These are phyloP conservation scores for Albifimbria verrucaria DNA, from an alignment of 2,329 filamentous ascomycete species.

Conservation along the genomic window DNA sequence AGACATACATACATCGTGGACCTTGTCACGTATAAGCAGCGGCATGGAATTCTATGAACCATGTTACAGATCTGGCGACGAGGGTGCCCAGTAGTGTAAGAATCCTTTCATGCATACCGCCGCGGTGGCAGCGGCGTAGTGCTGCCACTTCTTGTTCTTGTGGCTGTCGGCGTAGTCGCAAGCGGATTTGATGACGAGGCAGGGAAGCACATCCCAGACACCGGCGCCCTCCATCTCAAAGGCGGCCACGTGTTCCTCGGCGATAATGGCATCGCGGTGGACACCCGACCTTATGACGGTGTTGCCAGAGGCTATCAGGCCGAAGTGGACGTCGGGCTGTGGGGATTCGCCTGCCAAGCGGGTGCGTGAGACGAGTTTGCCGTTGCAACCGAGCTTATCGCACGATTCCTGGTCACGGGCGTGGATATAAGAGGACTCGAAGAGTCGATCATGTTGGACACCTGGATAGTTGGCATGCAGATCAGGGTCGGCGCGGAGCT, in stretches of 20 bases:
- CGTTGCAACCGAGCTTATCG: background rate
- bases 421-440: slow-evolving; percentile 11
- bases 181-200: slow-evolving; percentile 11
- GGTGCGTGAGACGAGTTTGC: background rate
- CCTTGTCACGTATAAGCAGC: too few relatives aligned
- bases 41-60: too few relatives aligned
- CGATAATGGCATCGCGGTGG: background rate
- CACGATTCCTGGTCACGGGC: background rate
- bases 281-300: slow-evolving; percentile 30
- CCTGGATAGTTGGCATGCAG: background rate
- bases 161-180: slow-evolving; percentile 13
- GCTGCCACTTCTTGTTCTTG: slow-evolving; percentile 8
- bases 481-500: background rate
- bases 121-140: slow-evolving; percentile 3
- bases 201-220: slow-evolving; percentile 9
- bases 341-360: background rate
- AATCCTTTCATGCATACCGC: too few relatives aligned
- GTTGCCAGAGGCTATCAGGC: slow-evolving; percentile 19
- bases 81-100: background rate
- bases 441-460: slow-evolving; percentile 5
- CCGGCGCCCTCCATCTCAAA: slow-evolving; percentile 14
- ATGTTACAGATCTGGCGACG: too few relatives aligned
- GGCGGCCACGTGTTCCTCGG: background rate
- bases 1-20: too few relatives aligned
- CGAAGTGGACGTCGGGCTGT: slow-evolving; percentile 3